These are phyloP conservation scores for Xylaria arbuscula DNA, from an alignment of 2,329 filamentous ascomycete species.

Conservation along the genomic window DNA sequence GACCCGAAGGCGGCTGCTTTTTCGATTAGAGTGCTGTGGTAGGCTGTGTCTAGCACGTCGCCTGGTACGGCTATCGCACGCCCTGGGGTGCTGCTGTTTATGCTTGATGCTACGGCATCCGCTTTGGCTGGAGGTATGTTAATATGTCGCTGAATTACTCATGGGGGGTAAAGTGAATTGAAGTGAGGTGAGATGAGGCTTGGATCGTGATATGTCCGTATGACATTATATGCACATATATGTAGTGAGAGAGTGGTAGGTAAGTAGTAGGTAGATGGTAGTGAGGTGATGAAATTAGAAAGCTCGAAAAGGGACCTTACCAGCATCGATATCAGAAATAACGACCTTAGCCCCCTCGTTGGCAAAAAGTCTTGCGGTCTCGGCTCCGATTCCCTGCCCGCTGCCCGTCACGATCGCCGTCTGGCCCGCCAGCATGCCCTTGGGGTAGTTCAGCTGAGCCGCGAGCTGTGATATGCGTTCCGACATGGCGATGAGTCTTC, in stretches of 20 bases:
- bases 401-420: slow-evolving; percentile 88
- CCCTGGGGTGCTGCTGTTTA: slow-evolving; percentile 75
- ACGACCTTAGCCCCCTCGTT: slow-evolving; percentile 90
- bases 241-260: not conserved
- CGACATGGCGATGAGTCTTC: slow-evolving; percentile 53
- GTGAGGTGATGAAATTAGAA: not conserved
- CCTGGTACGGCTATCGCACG: slow-evolving; percentile 79
- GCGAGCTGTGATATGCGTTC: slow-evolving; percentile 77
- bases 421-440: slow-evolving; percentile 81
- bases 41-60: slow-evolving; percentile 77
- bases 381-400: slow-evolving; percentile 89
- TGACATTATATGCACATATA: too few relatives aligned
- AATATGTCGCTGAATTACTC: slow-evolving; percentile 3
- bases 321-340: slow-evolving; percentile 82
- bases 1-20: slow-evolving; percentile 81
- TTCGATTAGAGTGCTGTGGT: slow-evolving; percentile 77
- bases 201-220: too few relatives aligned
- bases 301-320: slow-evolving; percentile 56
- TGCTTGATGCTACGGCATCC: slow-evolving; percentile 72
- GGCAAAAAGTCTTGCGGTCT: slow-evolving; percentile 82
- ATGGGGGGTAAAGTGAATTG: not conserved
- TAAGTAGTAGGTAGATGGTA: too few relatives aligned
- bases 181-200: too few relatives aligned
- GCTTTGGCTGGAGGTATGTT: slow-evolving; percentile 70
- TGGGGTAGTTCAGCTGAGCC: slow-evolving; percentile 83